Evolutionary conservation across 345 rosid genomes (phyloP), one percentile per base, ranked within the genome.

Genomic region (Tarenaya hassleriana): DNA sequence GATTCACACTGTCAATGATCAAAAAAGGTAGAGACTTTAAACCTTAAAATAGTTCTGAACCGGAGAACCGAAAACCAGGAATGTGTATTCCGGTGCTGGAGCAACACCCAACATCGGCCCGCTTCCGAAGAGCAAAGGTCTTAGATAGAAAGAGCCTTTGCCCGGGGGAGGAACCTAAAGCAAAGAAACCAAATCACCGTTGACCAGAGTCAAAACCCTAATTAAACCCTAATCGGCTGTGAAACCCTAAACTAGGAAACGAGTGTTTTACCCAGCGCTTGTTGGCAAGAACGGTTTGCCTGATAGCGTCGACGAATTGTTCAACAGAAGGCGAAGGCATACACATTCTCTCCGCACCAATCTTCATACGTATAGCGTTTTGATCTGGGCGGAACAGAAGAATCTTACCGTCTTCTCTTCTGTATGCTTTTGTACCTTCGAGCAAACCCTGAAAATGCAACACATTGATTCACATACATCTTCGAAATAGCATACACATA

Each of bases 21-120:
- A 13, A 7, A 14, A 15, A 43, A 45, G 41, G 27, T 10, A 8
- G 41, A 31, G 18, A 15, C 4, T 1, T 16, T 16, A 17, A 33
- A 75, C 96, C 87, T 91, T 87, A 70, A 84, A 91, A 38, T 87
- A 91, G 73, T 73, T 79, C 18, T 76, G 59, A n/a, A 91, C 98
- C 17, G 95, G 92, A 17, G 95, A 85, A 35, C 86, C 81, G 53
- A 63, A 89, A 5, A 77, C 51, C 16, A 85, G 77, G 58, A 89
- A 89, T 8, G 84, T 81, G 71, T 58, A 81, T 55, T 85, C 95
- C 6, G 89, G 63, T 16, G 97, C 89, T 3, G 95, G 77, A 6
- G 77, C 78, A 51, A 89, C 59, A 27, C 95, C 95, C 65, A 86
- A 58, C 19, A 72, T 43, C 50, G 94, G 73, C 33, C 95, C 97